phyloP scores from a whole-genome alignment of 768 basidiomycete species.

The Trametes elegans region DNA sequence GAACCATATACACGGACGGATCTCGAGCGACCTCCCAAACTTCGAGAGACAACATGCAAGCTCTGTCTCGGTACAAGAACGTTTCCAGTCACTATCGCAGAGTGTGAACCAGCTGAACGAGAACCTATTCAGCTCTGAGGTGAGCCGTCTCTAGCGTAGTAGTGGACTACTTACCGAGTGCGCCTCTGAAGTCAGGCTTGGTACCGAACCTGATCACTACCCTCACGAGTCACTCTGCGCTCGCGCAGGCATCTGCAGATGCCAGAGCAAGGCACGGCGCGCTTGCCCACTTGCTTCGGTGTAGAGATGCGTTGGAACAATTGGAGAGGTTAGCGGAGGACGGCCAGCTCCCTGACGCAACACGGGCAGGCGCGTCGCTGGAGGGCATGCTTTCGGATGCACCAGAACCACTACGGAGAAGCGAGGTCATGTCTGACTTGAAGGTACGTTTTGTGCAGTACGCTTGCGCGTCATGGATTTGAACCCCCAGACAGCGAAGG shows the following conservation, averaged over 20 bases:
- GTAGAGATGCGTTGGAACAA: constrained; percentile 43
- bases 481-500: constrained; percentile 44
- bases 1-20: constrained; percentile 70
- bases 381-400: constrained; percentile 44
- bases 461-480: not conserved
- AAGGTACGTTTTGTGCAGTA: constrained; percentile 43
- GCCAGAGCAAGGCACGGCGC: constrained; percentile 48
- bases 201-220: constrained; percentile 54
- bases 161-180: not conserved
- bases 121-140: constrained; percentile 58
- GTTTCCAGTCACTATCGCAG: constrained; percentile 46
- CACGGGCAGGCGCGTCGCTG: constrained; percentile 41
- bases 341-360: constrained; percentile 67
- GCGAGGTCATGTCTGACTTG: constrained; percentile 53
- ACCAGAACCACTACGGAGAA: constrained; percentile 50
- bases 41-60: constrained; percentile 65
- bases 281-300: constrained; percentile 54
- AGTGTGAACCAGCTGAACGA: constrained; percentile 53
- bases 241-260: constrained; percentile 64
- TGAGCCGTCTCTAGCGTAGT: constrained; percentile 28
- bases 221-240: constrained; percentile 56
- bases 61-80: constrained; percentile 62
- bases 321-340: constrained; percentile 47
- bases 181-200: constrained; percentile 60
- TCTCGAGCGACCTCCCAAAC: constrained; percentile 57